phyloP scores from a whole-genome alignment of 306 rosid species.

The peach (Prunus persica) region Prunus_persica_NCBIv2 NC_034016.1:1757001-1757500 shows the following conservation, averaged over 20 bases:
- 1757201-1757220: slow-evolving; percentile 59
- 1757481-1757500: slow-evolving; percentile 69
- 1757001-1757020: slow-evolving; percentile 84
- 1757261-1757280: slow-evolving; percentile 67
- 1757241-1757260: slow-evolving; percentile 73
- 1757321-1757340: slow-evolving; percentile 88
- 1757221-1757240: slow-evolving; percentile 60
- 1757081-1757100: slow-evolving; percentile 69
- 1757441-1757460: slow-evolving; percentile 67
- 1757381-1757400: slow-evolving; percentile 48
- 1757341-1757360: slow-evolving; percentile 79
- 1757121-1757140: slow-evolving; percentile 65
- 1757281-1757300: slow-evolving; percentile 78
- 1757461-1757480: slow-evolving; percentile 77
- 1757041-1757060: slow-evolving; percentile 77
- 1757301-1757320: slow-evolving; percentile 96
- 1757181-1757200: slow-evolving; percentile 64
- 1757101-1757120: slow-evolving; percentile 62
- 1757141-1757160: slow-evolving; percentile 52
- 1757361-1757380: slow-evolving; percentile 69
- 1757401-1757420: slow-evolving; percentile 70
- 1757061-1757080: slow-evolving; percentile 84
- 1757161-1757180: slow-evolving; percentile 79
- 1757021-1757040: slow-evolving; percentile 89
- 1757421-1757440: slow-evolving; percentile 85